Evolutionary conservation across 768 basidiomycete genomes (phyloP).

Genomic region (Dendrothele bispora): DNA sequence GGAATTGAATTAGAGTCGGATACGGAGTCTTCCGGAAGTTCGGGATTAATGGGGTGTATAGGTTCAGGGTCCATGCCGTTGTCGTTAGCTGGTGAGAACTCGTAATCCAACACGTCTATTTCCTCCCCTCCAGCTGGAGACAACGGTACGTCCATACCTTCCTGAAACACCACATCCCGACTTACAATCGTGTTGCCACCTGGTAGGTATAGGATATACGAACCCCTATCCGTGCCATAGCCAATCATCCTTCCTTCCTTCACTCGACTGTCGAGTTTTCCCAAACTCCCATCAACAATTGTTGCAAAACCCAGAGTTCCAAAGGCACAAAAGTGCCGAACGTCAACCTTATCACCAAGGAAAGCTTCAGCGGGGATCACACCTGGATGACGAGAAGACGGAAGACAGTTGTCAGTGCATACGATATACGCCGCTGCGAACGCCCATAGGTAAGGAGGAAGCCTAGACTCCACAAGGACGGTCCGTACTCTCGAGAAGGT

Average conservation of each 20-base stretch:
- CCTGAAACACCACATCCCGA: neutral
- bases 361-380: neutral
- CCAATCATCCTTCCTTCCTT: neutral
- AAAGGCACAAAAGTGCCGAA: neutral
- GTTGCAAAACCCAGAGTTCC: neutral
- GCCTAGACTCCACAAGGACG: neutral
- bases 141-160: neutral
- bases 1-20: no score
- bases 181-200: neutral
- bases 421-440: constrained; percentile 1
- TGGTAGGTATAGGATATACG: neutral
- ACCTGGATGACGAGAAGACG: neutral
- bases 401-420: constrained; percentile 1
- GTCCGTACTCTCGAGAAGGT: constrained; percentile 1
- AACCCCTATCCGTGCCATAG: neutral
- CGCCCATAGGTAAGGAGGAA: neutral
- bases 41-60: constrained; percentile 12
- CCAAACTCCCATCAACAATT: neutral
- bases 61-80: neutral
- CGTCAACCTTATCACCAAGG: neutral
- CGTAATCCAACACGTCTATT: neutral
- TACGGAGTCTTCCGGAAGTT: no score
- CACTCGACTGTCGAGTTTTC: neutral
- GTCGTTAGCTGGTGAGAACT: constrained; percentile 18
- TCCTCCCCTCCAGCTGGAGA: neutral